Percentiles rank a stretch among this genome's conserved stretches.
Evolutionary conservation across 176 grass and related monocot genomes (phyloP).

Genomic region (Zoysia pacifica): DNA sequence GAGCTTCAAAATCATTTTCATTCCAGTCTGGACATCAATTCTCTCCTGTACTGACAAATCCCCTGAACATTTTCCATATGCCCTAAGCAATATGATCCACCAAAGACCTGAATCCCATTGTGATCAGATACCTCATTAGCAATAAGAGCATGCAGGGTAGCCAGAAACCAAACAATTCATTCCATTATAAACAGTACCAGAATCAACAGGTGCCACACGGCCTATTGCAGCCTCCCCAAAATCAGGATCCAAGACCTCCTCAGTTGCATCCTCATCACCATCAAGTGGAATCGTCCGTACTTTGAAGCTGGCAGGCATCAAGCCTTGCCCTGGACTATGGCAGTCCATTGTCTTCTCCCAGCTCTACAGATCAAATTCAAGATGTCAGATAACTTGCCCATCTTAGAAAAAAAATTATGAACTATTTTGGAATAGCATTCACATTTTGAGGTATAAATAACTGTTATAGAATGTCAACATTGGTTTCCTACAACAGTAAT

Average conservation of each 20-base stretch:
- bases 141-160: not conserved
- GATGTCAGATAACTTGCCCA: constrained; percentile 19
- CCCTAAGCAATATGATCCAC: constrained; percentile 94
- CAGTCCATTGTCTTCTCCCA: constrained; percentile 99
- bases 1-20: constrained; percentile 91
- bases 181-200: constrained; percentile 49
- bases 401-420: not conserved
- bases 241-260: constrained; percentile 94
- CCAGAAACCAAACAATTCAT: constrained; percentile 6
- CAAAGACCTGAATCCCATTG: constrained; percentile 59
- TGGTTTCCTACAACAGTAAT: not conserved
- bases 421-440: not conserved
- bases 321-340: constrained; percentile 88
- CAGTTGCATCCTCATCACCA: constrained; percentile 68
- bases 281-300: constrained; percentile 80
- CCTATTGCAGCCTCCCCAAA: constrained; percentile 94
- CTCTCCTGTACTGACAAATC: constrained; percentile 87
- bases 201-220: constrained; percentile 93
- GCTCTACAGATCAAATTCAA: constrained; percentile 57
- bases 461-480: not conserved
- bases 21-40: constrained; percentile 94
- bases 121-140: constrained; percentile 8
- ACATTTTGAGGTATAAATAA: not conserved
- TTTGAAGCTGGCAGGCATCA: constrained; percentile 96
- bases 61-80: constrained; percentile 87